These are phyloP conservation scores for Ophiocytium majus DNA, from an alignment of 352 stramenopile species.

Conservation along the genomic window DNA sequence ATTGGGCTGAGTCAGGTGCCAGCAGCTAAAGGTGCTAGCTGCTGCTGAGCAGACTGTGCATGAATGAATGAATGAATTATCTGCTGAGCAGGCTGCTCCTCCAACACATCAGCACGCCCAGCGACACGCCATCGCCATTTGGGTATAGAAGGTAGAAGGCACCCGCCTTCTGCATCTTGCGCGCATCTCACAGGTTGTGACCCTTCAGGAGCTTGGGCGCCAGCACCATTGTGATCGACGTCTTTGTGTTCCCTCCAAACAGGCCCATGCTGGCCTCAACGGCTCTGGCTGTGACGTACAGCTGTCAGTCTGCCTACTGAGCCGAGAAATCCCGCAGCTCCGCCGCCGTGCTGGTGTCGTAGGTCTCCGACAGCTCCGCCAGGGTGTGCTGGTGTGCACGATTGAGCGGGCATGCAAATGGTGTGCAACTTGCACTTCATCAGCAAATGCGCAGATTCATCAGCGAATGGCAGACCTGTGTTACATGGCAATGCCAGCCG, in stretches of 20 bases:
- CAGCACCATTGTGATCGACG: neutral
- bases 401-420: neutral
- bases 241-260: neutral
- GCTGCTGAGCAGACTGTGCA: no score
- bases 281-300: neutral
- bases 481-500: neutral
- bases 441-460: neutral
- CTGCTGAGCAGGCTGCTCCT: no score
- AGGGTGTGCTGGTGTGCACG: neutral
- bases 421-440: neutral
- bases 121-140: neutral
- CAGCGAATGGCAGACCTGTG: neutral
- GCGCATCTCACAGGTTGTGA: neutral
- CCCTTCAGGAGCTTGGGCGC: neutral
- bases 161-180: neutral
- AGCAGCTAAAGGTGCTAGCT: no score
- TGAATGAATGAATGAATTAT: no score
- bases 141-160: neutral
- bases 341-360: neutral
- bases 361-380: neutral
- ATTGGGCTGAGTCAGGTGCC: no score
- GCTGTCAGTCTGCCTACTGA: neutral
- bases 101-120: neutral
- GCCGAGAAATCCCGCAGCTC: neutral
- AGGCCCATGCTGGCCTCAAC: neutral